Base-by-base conservation (phyloP, 2,329 filamentous ascomycete species). In the Chalara sp. region DNA sequence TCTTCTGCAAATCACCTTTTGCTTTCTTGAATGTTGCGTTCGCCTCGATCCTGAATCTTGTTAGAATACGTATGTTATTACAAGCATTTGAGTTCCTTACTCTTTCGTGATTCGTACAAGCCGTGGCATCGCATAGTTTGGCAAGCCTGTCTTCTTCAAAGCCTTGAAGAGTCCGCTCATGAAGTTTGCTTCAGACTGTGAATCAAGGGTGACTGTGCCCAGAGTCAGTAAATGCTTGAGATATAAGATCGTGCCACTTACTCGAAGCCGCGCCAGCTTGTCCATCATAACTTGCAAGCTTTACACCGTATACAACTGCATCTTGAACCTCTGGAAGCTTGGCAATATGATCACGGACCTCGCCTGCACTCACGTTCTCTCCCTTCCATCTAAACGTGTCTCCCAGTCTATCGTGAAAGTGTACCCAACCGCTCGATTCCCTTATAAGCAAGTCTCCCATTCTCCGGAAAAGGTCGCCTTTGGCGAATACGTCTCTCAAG, bases 351-450 rank as follows among this genome's bases (percentile, higher is more conserved):
- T 72, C 71, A 46, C 70, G 61, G 30, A 74, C 66, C 53, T 74
- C 72, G 1, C 70, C 71, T 0, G 72, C 71, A 46, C 68, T 71
- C 5, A 74, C 71, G 47, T 74, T 74, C 63, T 74, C 72, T 2
- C 71, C 70, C 53, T 73, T 76, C 76, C 76, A 79, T 7, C 76
- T 66, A 63, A 74, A 79, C 0, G 76, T 78, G 55, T 79, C 76
- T 8, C 76, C 76, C 46, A 78, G 67, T 4, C 76, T 68, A 56
- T 75, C 73, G 45, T 72, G 67, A 55, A 75, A 76, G 13, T 63
- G 65, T 4, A 75, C 60, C 69, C 72, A 74, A 0, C 72, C 71
- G 13, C 63, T 62, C 1, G 56, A 45, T 43, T 74, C 70, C 35
- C 66, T 67, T 5, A 72, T 59, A 7, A 74, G 56, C n/a, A 74